phyloP scores from a whole-genome alignment of 345 rosid genomes.

The Carallia brachiata region DNA sequence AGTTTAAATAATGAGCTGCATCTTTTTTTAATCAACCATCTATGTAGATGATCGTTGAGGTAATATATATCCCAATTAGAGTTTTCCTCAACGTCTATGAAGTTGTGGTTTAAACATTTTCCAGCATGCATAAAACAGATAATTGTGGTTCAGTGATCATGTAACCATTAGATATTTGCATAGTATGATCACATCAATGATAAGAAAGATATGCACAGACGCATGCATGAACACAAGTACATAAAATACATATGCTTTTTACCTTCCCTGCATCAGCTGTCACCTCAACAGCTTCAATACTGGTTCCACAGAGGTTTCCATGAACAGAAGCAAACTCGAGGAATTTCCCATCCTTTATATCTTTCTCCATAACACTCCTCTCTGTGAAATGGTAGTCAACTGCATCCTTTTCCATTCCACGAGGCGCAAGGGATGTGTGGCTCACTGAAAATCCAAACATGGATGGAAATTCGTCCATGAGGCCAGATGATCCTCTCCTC shows the following conservation, averaged over 20 bases:
- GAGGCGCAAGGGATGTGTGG: constrained; percentile 83
- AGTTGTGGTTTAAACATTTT: no score
- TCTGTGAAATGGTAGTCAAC: constrained; percentile 78
- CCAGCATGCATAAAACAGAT: no score
- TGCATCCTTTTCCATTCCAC: constrained; percentile 64
- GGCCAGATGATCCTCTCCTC: constrained; percentile 6
- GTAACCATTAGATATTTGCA: no score
- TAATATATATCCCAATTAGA: no score
- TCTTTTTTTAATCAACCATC: no score
- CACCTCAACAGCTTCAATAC: constrained; percentile 86
- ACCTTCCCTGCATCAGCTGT: constrained; percentile 97
- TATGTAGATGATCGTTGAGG: no score
- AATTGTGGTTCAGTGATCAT: no score
- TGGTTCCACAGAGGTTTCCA: constrained; percentile 90
- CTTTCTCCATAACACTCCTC: constrained; percentile 75
- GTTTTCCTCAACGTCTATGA: no score
- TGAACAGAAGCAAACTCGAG: constrained; percentile 91
- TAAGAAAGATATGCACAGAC: no score
- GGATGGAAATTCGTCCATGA: constrained; percentile 75
- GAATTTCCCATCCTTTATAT: constrained; percentile 75
- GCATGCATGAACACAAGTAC: no score
- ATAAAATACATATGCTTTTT: not conserved
- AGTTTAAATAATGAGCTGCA: no score
- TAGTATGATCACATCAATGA: no score
- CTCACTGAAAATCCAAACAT: constrained; percentile 89